Conservation (phyloP, 495 filamentous ascomycete species). For the Penicillium desertorum region DNA sequence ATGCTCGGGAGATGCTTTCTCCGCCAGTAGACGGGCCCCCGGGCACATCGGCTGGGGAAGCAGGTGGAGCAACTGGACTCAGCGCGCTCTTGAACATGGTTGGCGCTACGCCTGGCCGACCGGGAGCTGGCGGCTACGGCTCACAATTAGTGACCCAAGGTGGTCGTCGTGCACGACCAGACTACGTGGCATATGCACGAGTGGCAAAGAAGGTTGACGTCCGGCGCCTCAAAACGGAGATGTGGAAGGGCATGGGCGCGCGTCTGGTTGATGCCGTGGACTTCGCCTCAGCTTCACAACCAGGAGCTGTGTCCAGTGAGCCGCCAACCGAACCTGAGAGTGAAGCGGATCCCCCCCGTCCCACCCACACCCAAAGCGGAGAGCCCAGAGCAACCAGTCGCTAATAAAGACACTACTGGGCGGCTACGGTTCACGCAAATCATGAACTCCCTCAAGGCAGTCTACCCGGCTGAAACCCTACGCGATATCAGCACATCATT, state of each 20-base stretch:
- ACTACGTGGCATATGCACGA: slow-evolving; percentile 95
- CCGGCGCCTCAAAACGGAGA: slow-evolving; percentile 86
- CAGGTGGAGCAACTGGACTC: slow-evolving; percentile 39
- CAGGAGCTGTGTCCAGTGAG: slow-evolving; percentile 24
- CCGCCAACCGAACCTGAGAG: slow-evolving; percentile 29
- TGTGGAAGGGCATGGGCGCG: slow-evolving; percentile 84
- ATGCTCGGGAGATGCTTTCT: slow-evolving; percentile 87
- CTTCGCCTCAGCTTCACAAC: slow-evolving; percentile 34
- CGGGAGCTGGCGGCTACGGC: slow-evolving; percentile 67
- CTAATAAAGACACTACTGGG: slow-evolving; percentile 39
- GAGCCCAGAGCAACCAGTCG: slow-evolving; percentile 22
- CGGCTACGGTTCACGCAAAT: slow-evolving; percentile 80
- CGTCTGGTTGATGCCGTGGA: slow-evolving; percentile 40
- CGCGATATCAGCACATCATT: slow-evolving; percentile 95
- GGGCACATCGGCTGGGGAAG: slow-evolving; percentile 40
- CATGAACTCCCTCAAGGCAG: slow-evolving; percentile 82
- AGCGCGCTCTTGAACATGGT: slow-evolving; percentile 45
- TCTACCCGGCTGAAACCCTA: slow-evolving; percentile 81
- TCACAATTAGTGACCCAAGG: slow-evolving; percentile 88
- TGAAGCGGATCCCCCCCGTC: slow-evolving; percentile 27
- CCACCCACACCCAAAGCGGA: slow-evolving; percentile 39
- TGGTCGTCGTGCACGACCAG: slow-evolving; percentile 74
- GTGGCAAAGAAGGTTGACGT: slow-evolving; percentile 99
- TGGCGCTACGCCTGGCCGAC: slow-evolving; percentile 43
- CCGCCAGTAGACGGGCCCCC: slow-evolving; percentile 56